Conservation (phyloP, 2,329 filamentous ascomycete genomes). For the Monilinia polystroma region DNA sequence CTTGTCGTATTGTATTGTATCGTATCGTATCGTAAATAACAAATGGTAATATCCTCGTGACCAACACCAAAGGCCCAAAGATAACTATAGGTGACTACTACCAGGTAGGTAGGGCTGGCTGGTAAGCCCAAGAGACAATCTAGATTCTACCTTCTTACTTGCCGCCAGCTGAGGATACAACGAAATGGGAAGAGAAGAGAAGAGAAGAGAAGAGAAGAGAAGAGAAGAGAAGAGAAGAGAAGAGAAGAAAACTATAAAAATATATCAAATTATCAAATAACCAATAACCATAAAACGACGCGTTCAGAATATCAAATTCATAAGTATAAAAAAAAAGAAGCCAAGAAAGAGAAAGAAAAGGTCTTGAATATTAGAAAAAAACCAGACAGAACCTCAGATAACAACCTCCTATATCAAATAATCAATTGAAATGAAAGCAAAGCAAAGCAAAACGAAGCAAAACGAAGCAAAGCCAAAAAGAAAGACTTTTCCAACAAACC, state of each 20-base stretch:
- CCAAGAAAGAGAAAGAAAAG: no score
- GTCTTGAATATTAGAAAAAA: no score
- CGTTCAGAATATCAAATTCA: constrained; percentile 1
- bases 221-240: not conserved
- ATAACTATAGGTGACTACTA: not conserved
- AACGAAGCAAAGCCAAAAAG: no score
- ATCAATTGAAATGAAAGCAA: no score
- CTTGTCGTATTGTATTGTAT: not conserved
- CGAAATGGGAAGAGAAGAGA: not conserved
- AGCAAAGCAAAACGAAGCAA: no score
- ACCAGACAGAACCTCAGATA: no score
- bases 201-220: not conserved
- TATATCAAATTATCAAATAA: not conserved
- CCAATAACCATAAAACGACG: no score
- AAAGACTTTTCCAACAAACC: no score
- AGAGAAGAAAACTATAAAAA: no score
- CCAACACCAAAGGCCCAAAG: not conserved
- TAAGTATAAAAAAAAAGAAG: no score
- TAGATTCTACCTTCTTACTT: not conserved
- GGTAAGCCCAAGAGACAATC: not conserved
- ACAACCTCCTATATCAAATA: no score
- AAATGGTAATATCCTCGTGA: not conserved
- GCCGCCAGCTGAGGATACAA: not conserved
- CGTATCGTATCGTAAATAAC: not conserved
- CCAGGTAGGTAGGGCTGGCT: no score